Evolutionary conservation across 257 asterid genomes (phyloP), one percentile per base, ranked within the genome.

Genomic region (Lantana camara): DNA sequence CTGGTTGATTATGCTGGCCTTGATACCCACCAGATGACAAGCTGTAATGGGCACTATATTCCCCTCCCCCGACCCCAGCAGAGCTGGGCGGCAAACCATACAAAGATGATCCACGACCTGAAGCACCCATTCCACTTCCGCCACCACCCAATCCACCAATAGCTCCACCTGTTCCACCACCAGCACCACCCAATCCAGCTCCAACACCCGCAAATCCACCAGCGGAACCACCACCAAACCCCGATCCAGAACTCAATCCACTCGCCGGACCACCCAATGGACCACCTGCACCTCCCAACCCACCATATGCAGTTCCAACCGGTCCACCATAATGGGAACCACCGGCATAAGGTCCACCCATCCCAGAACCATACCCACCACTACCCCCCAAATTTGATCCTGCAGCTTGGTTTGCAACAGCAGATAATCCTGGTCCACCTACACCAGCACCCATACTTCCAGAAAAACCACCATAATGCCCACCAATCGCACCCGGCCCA

Each of bases 51-150:
- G 78, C 52, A 38, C 73, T 72, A 66, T 84, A 79, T 30, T 83
- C 91, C 62, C 88, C 89, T 0, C 85, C 66, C 47, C 77, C 73
- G 77, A 78, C 53, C 23, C 82, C 95, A 23, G 76, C 82, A 13
- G 95, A 75, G 78, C 73, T 74, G 22, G 79, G 84, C 32, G 89
- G 84, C 67, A 73, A 23, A 34, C 87, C 93, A 78, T 79, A 89
- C 57, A 78, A 41, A 40, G 89, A 84, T 41, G 88, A 72, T 24
- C 85, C 93, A 20, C 85, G 90, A 56, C 90, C 90, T 38, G 74
- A 75, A 67, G 51, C 79, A 4, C 75, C 71, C 44, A 68, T 19
- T 55, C 77, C 84, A 32, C 60, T 11, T 4, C 69, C 65, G n/a
- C 66, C 62, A 27, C 78, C 77, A 44, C 63, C 75, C 20, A 58